Percentiles rank a stretch among this genome's conserved stretches.
Conservation (phyloP, 78 protist species). For the Emiliania huxleyi region DNA sequence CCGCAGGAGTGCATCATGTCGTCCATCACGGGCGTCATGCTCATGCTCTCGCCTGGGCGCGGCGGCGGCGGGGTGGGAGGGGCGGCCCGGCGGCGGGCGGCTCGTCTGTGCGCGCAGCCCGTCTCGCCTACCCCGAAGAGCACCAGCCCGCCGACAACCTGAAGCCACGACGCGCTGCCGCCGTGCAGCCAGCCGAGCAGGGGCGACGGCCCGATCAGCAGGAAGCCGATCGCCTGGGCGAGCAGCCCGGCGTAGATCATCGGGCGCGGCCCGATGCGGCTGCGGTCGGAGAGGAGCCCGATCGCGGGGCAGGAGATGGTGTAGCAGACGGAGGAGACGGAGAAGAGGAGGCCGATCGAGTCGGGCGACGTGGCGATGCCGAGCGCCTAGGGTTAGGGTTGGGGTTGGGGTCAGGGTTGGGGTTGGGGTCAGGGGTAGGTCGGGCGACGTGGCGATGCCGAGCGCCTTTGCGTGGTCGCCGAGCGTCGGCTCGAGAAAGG, state of each 20-base stretch:
- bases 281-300: background rate
- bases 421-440: too few relatives aligned
- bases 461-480: background rate
- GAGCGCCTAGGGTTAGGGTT: too few relatives aligned
- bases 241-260: background rate
- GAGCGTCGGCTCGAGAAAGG: slow-evolving; percentile 14
- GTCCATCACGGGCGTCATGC: background rate
- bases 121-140: slow-evolving; percentile 9
- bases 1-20: too few relatives aligned
- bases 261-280: background rate
- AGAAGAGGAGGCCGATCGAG: background rate
- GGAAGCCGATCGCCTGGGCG: background rate
- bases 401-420: too few relatives aligned
- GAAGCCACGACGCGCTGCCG: too few relatives aligned
- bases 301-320: background rate
- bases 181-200: background rate
- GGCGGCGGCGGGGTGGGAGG: too few relatives aligned
- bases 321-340: background rate
- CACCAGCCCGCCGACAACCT: background rate
- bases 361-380: too few relatives aligned
- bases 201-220: slow-evolving; percentile 1
- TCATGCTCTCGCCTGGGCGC: background rate
- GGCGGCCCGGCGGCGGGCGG: too few relatives aligned
- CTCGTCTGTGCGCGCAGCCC: too few relatives aligned
- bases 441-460: too few relatives aligned